Percentiles rank a stretch among this genome's conserved stretches.
These are phyloP conservation scores for Oryza brachyantha DNA, from an alignment of 176 grass and related monocot genomes.

Conservation along the genomic window DNA sequence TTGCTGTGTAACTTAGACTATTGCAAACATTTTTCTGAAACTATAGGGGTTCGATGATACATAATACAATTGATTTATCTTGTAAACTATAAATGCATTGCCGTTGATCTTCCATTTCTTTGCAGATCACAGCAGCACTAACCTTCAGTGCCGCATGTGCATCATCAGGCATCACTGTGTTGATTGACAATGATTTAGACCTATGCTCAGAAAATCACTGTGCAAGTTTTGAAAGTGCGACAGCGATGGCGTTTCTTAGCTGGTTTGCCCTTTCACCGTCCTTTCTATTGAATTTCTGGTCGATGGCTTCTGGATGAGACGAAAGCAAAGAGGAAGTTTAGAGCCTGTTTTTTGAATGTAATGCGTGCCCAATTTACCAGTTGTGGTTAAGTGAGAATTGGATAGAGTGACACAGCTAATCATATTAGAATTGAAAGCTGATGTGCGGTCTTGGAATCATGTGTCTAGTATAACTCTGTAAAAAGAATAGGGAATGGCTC, in stretches of 20 bases:
- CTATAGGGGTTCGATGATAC: background rate
- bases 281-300: slow-evolving; percentile 63
- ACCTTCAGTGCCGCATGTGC: slow-evolving; percentile 74
- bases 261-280: slow-evolving; percentile 69
- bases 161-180: slow-evolving; percentile 66
- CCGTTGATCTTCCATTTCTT: slow-evolving; percentile 1
- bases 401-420: slow-evolving; percentile 33
- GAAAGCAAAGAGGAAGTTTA: slow-evolving; percentile 10
- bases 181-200: slow-evolving; percentile 75
- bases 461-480: slow-evolving; percentile 35
- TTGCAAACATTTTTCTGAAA: background rate
- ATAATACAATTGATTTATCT: background rate
- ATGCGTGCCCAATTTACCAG: slow-evolving; percentile 17
- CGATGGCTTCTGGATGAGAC: slow-evolving; percentile 55
- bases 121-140: slow-evolving; percentile 67
- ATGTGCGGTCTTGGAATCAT: background rate
- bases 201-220: slow-evolving; percentile 74
- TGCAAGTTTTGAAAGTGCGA: slow-evolving; percentile 59
- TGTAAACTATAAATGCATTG: background rate
- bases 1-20: background rate
- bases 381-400: slow-evolving; percentile 19
- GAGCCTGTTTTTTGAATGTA: slow-evolving; percentile 25
- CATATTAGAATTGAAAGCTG: slow-evolving; percentile 28
- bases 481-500: slow-evolving; percentile 47
- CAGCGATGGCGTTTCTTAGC: slow-evolving; percentile 87